Evolutionary conservation across 139 green algal species (phyloP).

Genomic region (Zygnema cylindricum): DNA sequence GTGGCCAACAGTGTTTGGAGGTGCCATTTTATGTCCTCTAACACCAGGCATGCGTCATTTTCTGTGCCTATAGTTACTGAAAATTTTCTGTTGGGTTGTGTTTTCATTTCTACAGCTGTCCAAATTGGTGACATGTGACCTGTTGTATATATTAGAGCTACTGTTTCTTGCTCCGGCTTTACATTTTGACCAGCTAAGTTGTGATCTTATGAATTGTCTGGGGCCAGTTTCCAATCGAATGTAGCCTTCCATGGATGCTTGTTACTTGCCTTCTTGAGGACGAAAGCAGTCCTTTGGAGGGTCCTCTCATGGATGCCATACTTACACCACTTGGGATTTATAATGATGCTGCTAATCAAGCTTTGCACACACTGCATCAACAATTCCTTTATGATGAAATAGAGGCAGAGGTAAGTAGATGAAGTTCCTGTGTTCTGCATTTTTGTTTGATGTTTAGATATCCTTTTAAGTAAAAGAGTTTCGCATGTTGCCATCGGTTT

Average conservation of each 20-base stretch:
- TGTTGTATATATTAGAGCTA: too few relatives aligned
- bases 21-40: too few relatives aligned
- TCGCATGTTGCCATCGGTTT: background rate
- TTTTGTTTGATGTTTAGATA: background rate
- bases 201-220: too few relatives aligned
- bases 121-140: too few relatives aligned
- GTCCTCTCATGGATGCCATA: slow-evolving; percentile 13
- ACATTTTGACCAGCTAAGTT: too few relatives aligned
- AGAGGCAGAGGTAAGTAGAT: slow-evolving; percentile 51
- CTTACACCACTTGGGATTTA: slow-evolving; percentile 60
- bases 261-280: background rate
- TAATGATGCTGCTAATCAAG: slow-evolving; percentile 43
- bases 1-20: too few relatives aligned
- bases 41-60: too few relatives aligned
- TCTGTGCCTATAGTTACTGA: too few relatives aligned
- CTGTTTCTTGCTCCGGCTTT: too few relatives aligned
- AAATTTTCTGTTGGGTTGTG: too few relatives aligned
- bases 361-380: slow-evolving; percentile 42
- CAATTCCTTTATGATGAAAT: slow-evolving; percentile 62
- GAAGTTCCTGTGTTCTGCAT: background rate
- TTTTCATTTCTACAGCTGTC: too few relatives aligned
- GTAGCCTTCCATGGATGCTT: slow-evolving; percentile 30
- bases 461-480: background rate
- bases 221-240: slow-evolving; percentile 47
- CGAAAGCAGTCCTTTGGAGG: background rate